Evolutionary conservation across 352 stramenopile genomes (phyloP), one percentile per base, ranked within the genome.

Genomic region (Phytopythium vexans): DNA sequence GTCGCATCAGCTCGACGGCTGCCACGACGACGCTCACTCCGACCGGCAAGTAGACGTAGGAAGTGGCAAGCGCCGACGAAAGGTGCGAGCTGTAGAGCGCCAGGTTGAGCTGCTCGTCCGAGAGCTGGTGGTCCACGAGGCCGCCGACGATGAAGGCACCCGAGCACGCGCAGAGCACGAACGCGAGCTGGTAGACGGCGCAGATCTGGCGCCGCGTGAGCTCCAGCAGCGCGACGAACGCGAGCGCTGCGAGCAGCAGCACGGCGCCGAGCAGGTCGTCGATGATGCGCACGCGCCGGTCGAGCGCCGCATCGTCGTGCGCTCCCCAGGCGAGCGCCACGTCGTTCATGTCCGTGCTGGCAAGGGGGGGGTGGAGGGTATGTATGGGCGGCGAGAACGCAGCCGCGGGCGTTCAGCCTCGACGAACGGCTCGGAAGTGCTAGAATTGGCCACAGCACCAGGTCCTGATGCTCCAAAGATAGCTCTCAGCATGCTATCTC

Each of bases 201-300:
- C 78, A 87, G 45, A 89, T 70, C 36, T 78, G 74, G 10, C 80
- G 68, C 10, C 82, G 67, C 8, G 82, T 91, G 58, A 93, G 79
- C 32, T 93, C 82, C 4, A 93, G 53, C 33, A 85, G 54, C 16
- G 84, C 44, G 8, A 42, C 62, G 34, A 90, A 75, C 2, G 57
- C 69, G 2, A 75, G 62, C 0, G 72, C 68, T 9, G 73, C 74
- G 9, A 91, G 64, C 27, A 93, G 54, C 8, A 91, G 54, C 31
- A 93, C 66, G 3, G 69, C 69, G 5, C 80, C 80, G 27, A 93
- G 66, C 27, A 93, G 55, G 45, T 93, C 80, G 49, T 93, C 70
- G 38, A 93, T 87, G 60, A 89, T 80, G 58, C 81, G 69, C 11
- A 89, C 79, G 39, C 70, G 74, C 9, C 76, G 66, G 42, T 64